Evolutionary conservation across 768 basidiomycete species (phyloP).

Genomic region (Mycena indigotica): DNA sequence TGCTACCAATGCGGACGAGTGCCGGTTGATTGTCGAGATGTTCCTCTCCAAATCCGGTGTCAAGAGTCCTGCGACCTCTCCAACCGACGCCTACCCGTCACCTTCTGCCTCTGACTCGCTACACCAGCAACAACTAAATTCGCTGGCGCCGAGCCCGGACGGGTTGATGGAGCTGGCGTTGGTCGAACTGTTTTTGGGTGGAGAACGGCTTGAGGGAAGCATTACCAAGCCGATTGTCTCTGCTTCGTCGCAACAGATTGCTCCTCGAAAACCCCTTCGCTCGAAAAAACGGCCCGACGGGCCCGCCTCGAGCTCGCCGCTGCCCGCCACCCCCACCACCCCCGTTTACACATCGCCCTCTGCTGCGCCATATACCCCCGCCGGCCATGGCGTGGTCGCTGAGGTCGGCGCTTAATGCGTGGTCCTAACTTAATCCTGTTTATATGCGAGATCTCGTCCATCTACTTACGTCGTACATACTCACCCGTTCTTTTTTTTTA

Average conservation of each 20-base stretch:
- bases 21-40: conserved; percentile 82
- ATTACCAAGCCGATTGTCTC: not conserved
- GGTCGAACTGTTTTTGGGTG: conserved; percentile 49
- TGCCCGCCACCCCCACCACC: not conserved
- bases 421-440: not conserved
- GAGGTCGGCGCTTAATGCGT: not conserved
- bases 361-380: not conserved
- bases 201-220: conserved; percentile 6
- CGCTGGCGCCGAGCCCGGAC: conserved; percentile 7
- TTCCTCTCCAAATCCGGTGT: conserved; percentile 68
- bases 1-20: conserved; percentile 80
- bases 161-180: conserved; percentile 48
- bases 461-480: too few relatives aligned
- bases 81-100: conserved; percentile 35
- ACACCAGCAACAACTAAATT: conserved; percentile 10
- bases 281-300: conserved; percentile 15
- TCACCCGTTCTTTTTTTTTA: too few relatives aligned
- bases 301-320: not conserved
- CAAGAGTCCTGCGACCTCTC: conserved; percentile 32
- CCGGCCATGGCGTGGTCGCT: not conserved
- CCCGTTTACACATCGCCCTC: not conserved
- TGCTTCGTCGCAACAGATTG: not conserved
- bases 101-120: conserved; percentile 38
- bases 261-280: conserved; percentile 11
- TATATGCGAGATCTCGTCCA: too few relatives aligned